Evolutionary conservation across 208 protist species (phyloP).

Genomic region (Leishmania lainsoni): DNA sequence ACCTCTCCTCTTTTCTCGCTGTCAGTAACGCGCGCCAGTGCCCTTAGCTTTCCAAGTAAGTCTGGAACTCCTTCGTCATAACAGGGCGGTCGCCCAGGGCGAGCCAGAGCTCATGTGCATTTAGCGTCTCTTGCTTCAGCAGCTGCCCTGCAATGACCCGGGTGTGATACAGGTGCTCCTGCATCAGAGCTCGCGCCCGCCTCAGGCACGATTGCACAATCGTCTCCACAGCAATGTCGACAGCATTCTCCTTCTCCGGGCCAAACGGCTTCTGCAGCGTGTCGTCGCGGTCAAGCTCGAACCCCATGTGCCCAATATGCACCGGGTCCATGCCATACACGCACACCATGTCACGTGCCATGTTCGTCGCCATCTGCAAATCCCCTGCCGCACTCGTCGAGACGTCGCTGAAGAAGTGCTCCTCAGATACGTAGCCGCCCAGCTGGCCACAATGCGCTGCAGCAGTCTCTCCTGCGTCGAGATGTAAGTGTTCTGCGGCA

Average conservation of each 20-base stretch:
- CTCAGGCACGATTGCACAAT: slow-evolving; percentile 81
- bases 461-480: slow-evolving; percentile 72
- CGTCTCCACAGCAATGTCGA: slow-evolving; percentile 89
- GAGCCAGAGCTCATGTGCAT: slow-evolving; percentile 79
- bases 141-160: slow-evolving; percentile 74
- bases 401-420: slow-evolving; percentile 94
- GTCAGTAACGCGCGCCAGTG: neutral
- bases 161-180: slow-evolving; percentile 58
- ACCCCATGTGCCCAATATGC: slow-evolving; percentile 86
- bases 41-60: slow-evolving; percentile 72
- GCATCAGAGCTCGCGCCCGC: slow-evolving; percentile 62
- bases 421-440: slow-evolving; percentile 95
- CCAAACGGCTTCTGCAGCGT: slow-evolving; percentile 94
- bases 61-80: slow-evolving; percentile 80
- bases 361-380: slow-evolving; percentile 85
- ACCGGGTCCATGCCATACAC: slow-evolving; percentile 87
- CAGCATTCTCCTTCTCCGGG: slow-evolving; percentile 90
- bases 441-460: slow-evolving; percentile 74
- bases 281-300: slow-evolving; percentile 62
- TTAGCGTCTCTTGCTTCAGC: slow-evolving; percentile 84
- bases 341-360: slow-evolving; percentile 86
- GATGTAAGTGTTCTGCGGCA: slow-evolving; percentile 84
- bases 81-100: slow-evolving; percentile 69
- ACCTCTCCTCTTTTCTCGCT: neutral
- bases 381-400: slow-evolving; percentile 89